Evolutionary conservation across 23 red algal genomes (phyloP), one percentile per base, ranked within the genome.

Genomic region (Cyanidioschyzon merolae): DNA sequence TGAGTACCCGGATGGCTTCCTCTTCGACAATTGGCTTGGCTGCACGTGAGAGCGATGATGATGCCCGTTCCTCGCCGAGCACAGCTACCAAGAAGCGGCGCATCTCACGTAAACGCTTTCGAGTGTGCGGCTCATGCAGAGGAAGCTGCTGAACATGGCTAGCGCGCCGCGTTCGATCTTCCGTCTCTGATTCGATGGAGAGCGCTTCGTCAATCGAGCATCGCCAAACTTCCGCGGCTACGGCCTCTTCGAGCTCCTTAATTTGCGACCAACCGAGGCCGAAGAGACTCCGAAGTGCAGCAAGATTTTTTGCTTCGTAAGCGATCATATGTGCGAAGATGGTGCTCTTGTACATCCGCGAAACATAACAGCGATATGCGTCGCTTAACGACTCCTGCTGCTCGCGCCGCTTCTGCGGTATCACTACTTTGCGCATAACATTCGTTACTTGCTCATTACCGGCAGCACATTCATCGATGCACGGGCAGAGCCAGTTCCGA

Each of bases 241-340:
- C 63, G 63, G n/a, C 29, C 63, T 71, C 63, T 35, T 71, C 63
- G 63, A 35, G 2, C 3, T 35, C 21, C 63, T 32, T 35, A 27
- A 71, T 35, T 27, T 71, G n/a, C 2, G 63, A 71, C n/a, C n/a
- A 32, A 27, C 63, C 32, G 7, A 71, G 63, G 16, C 63, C 63
- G 29, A 71, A 71, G 7, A 71, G 63, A 25, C n/a, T 32, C 29
- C 32, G 63, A 25, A 71, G 63, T 35, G 32, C 63, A 7, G 63
- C 63, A 7, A 71, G 30, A 32, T 71, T 71, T 27, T 32, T 71
- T 7, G 63, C 63, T 27, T 71, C 63, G 29, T 71, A 71, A 27
- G 63, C 32, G 63, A 71, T 71, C n/a, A 35, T 71, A 27, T 71
- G 63, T 27, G 63, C 63, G 63, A 71, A 71, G 32, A 35, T 32